Percentiles rank a stretch among this genome's conserved stretches.
Evolutionary conservation across 176 grass and related monocot genomes (phyloP).

Genomic region (Oryza coarctata): DNA sequence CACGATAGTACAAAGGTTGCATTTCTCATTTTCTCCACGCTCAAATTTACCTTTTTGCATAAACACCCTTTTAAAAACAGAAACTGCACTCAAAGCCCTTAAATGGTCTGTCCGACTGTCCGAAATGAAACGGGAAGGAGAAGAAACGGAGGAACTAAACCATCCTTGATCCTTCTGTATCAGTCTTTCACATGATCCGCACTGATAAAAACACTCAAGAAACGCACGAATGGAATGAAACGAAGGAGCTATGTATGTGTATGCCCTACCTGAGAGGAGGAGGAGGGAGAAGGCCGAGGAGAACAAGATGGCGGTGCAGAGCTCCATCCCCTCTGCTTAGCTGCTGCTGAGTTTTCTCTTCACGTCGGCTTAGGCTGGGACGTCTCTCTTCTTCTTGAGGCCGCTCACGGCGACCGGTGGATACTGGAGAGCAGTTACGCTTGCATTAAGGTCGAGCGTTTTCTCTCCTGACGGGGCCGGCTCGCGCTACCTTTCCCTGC

Average conservation of each 20-base stretch:
- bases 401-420: neutral
- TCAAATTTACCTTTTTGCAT: neutral
- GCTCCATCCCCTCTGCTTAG: constrained; percentile 19
- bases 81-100: neutral
- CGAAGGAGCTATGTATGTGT: neutral
- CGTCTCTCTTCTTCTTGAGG: neutral
- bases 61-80: neutral
- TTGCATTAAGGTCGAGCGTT: constrained; percentile 16
- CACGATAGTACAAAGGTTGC: neutral
- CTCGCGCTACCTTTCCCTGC: neutral
- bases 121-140: neutral
- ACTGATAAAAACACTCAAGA: neutral
- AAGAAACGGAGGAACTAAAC: neutral
- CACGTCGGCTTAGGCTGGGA: too few relatives aligned
- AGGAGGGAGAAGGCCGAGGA: constrained; percentile 12
- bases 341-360: too few relatives aligned
- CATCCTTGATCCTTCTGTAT: neutral
- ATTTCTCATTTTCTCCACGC: neutral
- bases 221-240: neutral
- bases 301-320: neutral
- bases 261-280: constrained; percentile 49
- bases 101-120: neutral
- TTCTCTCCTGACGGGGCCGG: neutral
- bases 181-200: neutral
- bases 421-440: neutral